Conservation (phyloP, 2,329 filamentous ascomycete species). For the Huntiella moniliformis region DNA sequence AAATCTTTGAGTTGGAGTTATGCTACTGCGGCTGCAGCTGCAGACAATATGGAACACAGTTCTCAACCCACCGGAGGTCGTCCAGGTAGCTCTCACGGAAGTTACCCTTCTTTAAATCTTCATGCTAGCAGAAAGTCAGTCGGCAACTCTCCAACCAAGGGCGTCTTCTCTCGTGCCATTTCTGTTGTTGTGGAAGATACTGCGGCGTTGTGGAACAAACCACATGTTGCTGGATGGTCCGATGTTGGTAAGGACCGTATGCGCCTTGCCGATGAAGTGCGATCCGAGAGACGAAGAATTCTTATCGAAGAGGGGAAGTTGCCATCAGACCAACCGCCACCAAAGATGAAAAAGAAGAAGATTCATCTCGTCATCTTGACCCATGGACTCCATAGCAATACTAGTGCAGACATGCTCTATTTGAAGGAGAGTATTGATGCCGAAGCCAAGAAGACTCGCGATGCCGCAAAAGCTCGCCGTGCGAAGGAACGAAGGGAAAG, state of each 20-base stretch:
- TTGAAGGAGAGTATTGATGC: constrained; percentile 94
- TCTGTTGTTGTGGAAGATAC: constrained; percentile 72
- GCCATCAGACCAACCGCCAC: constrained; percentile 8
- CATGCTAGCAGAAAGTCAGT: constrained; percentile 23
- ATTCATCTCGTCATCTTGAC: constrained; percentile 84
- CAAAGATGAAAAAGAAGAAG: constrained; percentile 44
- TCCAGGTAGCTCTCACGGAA: constrained; percentile 17
- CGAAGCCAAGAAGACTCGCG: constrained; percentile 53
- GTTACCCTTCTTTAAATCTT: constrained; percentile 40
- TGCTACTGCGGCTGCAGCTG: constrained; percentile 25
- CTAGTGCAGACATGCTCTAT: constrained; percentile 90
- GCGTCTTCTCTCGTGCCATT: constrained; percentile 70
- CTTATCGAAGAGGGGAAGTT: constrained; percentile 2
- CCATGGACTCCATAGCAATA: constrained; percentile 87
- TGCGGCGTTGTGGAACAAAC: constrained; percentile 79
- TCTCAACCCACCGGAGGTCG: not conserved
- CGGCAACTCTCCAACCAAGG: constrained; percentile 25
- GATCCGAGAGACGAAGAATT: constrained; percentile 4
- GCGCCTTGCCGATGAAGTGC: constrained; percentile 11
- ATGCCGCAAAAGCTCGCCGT: constrained; percentile 45
- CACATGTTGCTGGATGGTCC: constrained; percentile 52
- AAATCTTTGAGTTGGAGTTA: constrained; percentile 54
- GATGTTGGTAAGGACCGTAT: constrained; percentile 20
- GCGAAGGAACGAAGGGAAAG: constrained; percentile 26
- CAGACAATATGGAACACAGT: constrained; percentile 10